Evolutionary conservation across 164 flowering plant species (phyloP), one percentile per base, ranked within the genome.

Genomic region (Annona cherimola): DNA sequence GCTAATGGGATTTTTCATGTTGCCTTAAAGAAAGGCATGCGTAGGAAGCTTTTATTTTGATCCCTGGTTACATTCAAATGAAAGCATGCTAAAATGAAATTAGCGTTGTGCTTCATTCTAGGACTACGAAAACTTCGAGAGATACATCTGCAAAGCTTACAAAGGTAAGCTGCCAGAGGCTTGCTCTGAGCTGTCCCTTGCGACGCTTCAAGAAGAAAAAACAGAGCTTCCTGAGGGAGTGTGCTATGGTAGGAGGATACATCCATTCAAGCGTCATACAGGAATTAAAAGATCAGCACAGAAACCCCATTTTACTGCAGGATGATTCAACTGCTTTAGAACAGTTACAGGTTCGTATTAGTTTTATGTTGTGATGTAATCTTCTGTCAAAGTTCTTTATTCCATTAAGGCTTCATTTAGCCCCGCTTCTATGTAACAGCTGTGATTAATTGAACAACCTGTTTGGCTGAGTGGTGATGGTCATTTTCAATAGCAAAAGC

Each of bases 101-200:
- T 61, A 35, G 46, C 5, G 26, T 42, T 57, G 42, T 39, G 61
- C 50, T 66, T 73, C 35, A 39, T 44, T 82, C 76, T 71, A 94
- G 99, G 96, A 94, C 72, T 92, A 86, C 57, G 84, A 81, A 42
- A 69, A 91, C 77, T 88, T 87, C 39, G 26, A 75, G 66, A 76
- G 80, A 74, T 86, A 83, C 70, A 73, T 94, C 70, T 94, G 99
- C 79, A 80, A 88, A 74, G 97, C 97, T 59, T 92, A 94, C 72
- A 87, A 84, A 69, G 97, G 99, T 16, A 68, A 71, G 54, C 8
- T 67, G 44, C 93, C 86, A 18, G 64, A 75, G 2, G 87, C 83
- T 71, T 94, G 99, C 82, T 76, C 69, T 41, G 71, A 74, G 55
- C n/a, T 45, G 40, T 79, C 83, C 40, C 18, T 57, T 26, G 68